Evolutionary conservation across 495 filamentous ascomycete genomes (phyloP).

Genomic region (Penicillium desertorum): DNA sequence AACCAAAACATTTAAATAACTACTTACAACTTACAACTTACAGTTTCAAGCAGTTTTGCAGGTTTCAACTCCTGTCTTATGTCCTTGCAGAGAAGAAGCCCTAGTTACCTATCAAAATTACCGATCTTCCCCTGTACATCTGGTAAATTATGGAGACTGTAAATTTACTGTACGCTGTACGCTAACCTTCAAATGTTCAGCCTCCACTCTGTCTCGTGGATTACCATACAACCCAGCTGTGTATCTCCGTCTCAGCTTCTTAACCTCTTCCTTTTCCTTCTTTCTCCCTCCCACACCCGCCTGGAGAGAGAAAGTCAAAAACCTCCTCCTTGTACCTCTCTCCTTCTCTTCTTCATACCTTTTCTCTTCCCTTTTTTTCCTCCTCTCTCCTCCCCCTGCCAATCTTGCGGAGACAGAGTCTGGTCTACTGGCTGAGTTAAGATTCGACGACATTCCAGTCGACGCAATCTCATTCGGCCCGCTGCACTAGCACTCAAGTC

Average conservation of each 20-base stretch:
- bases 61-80: constrained; percentile 20
- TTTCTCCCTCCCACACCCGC: constrained; percentile 47
- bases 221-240: constrained; percentile 31
- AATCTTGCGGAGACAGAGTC: constrained; percentile 50
- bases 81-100: constrained; percentile 29
- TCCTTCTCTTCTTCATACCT: constrained; percentile 39
- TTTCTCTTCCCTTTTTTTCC: constrained; percentile 57
- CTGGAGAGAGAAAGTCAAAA: constrained; percentile 50
- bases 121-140: not conserved
- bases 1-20: not conserved
- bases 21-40: not conserved
- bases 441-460: constrained; percentile 33
- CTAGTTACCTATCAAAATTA: constrained; percentile 11
- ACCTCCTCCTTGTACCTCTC: constrained; percentile 38
- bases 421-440: constrained; percentile 30
- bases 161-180: constrained; percentile 3
- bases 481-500: constrained; percentile 44
- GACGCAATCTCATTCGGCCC: constrained; percentile 26
- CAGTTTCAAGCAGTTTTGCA: constrained; percentile 2
- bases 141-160: not conserved
- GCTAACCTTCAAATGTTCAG: constrained; percentile 15
- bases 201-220: constrained; percentile 27
- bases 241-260: constrained; percentile 37
- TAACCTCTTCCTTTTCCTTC: constrained; percentile 40
- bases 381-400: constrained; percentile 50